phyloP scores from a whole-genome alignment of 306 rosid genomes.

The Prunus kanzakura region DNA sequence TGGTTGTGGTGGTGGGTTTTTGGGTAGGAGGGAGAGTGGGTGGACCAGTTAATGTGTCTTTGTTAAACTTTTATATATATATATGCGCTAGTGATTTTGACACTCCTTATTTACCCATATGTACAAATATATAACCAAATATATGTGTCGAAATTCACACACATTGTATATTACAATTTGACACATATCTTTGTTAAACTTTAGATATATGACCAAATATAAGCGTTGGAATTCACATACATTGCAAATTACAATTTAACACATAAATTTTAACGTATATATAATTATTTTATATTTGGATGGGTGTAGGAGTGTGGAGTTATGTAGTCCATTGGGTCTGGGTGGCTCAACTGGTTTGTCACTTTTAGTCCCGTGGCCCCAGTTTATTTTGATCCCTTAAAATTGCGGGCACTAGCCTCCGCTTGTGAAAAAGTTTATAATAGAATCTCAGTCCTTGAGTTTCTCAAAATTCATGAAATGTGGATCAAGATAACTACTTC shows the following conservation, averaged over 20 bases:
- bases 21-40: neutral
- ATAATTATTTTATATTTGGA: too few species aligned
- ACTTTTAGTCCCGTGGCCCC: neutral
- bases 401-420: neutral
- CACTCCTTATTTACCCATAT: too few species aligned
- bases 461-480: neutral
- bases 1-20: slow-evolving; percentile 6
- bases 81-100: too few species aligned
- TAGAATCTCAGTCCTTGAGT: slow-evolving; percentile 3
- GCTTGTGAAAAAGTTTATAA: neutral
- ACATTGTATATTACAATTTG: too few species aligned
- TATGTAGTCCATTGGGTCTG: neutral
- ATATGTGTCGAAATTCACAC: too few species aligned
- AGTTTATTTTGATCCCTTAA: neutral
- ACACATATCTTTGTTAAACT: too few species aligned
- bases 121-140: too few species aligned
- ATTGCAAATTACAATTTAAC: too few species aligned
- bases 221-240: fast-evolving
- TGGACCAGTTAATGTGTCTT: neutral
- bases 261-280: too few species aligned
- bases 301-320: neutral
- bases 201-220: too few species aligned
- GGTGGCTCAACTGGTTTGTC: neutral
- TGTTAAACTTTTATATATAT: neutral
- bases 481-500: neutral